A percentile compares a stretch with the other conserved stretches of the same genome.
phyloP scores from a whole-genome alignment of 306 rosid genomes.

The Casuarina equisetifolia region DNA sequence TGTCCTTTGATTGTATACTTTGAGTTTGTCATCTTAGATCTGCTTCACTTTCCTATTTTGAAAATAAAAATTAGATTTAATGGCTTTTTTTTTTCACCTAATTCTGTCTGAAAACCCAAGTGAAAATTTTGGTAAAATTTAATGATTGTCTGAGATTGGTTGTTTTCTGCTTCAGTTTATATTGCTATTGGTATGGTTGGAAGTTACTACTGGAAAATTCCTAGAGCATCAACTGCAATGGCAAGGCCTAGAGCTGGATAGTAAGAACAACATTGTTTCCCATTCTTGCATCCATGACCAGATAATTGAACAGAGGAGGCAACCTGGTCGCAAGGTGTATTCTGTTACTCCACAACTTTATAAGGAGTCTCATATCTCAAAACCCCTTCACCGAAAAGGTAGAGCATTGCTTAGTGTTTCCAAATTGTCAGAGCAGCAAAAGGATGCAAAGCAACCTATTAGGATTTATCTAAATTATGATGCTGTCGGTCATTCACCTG shows the following conservation, averaged over 20 bases:
- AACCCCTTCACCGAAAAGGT: conserved; percentile 63
- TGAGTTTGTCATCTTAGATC: conserved; percentile 27
- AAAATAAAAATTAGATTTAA: background rate
- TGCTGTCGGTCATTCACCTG: conserved; percentile 95
- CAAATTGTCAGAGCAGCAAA: conserved; percentile 38
- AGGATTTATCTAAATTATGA: conserved; percentile 95
- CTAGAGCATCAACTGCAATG: conserved; percentile 42
- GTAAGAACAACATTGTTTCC: conserved; percentile 55
- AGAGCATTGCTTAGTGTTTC: conserved; percentile 74
- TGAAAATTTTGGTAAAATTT: conserved; percentile 7
- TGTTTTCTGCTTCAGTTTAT: conserved; percentile 54
- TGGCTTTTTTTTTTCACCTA: background rate
- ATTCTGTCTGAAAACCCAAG: background rate
- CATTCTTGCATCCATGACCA: conserved; percentile 97
- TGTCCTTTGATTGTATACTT: background rate
- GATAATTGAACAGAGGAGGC: conserved; percentile 83
- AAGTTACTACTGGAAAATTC: conserved; percentile 46
- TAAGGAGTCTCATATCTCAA: conserved; percentile 38
- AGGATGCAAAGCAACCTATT: conserved; percentile 71
- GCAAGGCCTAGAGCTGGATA: conserved; percentile 44
- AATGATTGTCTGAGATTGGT: conserved; percentile 4
- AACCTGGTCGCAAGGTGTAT: conserved; percentile 87
- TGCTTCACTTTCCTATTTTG: background rate
- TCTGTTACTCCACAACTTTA: conserved; percentile 88
- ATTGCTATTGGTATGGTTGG: conserved; percentile 54